These are phyloP conservation scores for Trichophaea hybrida DNA, from an alignment of 2,329 filamentous ascomycete genomes.

Conservation along the genomic window DNA sequence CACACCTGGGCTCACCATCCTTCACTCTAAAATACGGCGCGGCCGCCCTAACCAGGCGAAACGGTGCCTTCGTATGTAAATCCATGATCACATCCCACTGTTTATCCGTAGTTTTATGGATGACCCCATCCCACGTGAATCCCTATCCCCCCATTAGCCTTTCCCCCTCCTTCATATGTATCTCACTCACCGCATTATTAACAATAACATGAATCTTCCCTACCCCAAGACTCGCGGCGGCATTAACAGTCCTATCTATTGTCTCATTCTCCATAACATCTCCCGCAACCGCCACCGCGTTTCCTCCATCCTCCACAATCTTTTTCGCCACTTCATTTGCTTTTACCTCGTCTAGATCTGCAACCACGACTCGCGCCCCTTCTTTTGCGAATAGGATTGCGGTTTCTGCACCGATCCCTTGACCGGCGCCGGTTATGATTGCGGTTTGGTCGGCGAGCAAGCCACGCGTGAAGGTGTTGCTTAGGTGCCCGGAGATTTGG, in stretches of 20 bases:
- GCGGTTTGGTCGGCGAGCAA: constrained; percentile 66
- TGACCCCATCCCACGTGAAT: constrained; percentile 74
- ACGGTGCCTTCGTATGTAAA: constrained; percentile 72
- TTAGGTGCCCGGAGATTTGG: constrained; percentile 61
- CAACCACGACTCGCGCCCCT: constrained; percentile 68
- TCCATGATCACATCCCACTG: constrained; percentile 82
- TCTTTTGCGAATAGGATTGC: constrained; percentile 75
- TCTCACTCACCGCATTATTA: constrained; percentile 45
- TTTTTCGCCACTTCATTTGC: constrained; percentile 49
- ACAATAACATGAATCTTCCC: constrained; percentile 86
- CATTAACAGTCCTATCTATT: constrained; percentile 55
- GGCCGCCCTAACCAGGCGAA: constrained; percentile 65
- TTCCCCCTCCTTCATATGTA: not conserved
- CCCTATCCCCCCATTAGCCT: constrained; percentile 3
- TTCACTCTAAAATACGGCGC: constrained; percentile 78
- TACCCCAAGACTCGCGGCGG: constrained; percentile 62
- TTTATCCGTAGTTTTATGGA: constrained; percentile 58
- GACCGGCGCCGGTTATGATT: constrained; percentile 74
- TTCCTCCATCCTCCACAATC: constrained; percentile 54
- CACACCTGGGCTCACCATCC: constrained; percentile 61
- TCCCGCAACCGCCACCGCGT: constrained; percentile 59
- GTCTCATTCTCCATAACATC: constrained; percentile 40
- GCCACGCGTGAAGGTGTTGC: constrained; percentile 57
- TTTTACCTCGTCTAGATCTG: constrained; percentile 62
- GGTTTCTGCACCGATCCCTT: constrained; percentile 77